Evolutionary conservation across 2,329 filamentous ascomycete species (phyloP).

Genomic region (Penicillium brasilianum): DNA sequence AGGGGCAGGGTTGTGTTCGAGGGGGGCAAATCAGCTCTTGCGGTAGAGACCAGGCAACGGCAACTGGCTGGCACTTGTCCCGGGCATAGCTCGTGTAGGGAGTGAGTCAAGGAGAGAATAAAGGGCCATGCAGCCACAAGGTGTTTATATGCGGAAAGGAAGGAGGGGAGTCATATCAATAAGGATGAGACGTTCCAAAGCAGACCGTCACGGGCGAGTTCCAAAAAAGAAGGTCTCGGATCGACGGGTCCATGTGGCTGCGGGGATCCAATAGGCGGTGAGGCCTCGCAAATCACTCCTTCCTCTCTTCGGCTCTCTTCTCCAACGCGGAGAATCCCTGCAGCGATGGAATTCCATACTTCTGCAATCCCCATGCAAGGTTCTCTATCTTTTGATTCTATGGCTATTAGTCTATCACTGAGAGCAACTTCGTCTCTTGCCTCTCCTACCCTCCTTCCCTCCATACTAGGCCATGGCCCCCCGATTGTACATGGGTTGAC

Average conservation of each 20-base stretch:
- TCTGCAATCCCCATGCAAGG: background rate
- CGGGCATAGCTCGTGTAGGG: conserved; percentile 20
- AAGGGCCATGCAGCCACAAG: background rate
- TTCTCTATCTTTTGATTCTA: background rate
- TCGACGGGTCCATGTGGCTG: conserved; percentile 19
- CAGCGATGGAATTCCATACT: background rate
- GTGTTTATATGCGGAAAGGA: background rate
- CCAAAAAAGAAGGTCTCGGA: conserved; percentile 13
- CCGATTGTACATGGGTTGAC: background rate
- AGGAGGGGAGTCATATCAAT: background rate
- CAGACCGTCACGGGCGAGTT: background rate
- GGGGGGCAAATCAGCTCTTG: conserved; percentile 21
- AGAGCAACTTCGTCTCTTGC: too few species aligned
- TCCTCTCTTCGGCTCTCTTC: background rate
- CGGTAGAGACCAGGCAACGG: conserved; percentile 22
- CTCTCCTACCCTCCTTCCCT: background rate
- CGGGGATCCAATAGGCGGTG: conserved; percentile 9
- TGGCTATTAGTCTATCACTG: background rate
- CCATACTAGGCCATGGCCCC: background rate
- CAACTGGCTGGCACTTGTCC: conserved; percentile 5
- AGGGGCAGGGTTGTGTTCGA: background rate
- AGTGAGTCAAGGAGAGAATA: background rate
- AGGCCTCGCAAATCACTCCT: background rate
- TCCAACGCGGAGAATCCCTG: background rate
- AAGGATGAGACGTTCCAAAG: background rate